Base-by-base conservation (phyloP, 306 rosid genomes). In the Dalbergia cultrata region DNA sequence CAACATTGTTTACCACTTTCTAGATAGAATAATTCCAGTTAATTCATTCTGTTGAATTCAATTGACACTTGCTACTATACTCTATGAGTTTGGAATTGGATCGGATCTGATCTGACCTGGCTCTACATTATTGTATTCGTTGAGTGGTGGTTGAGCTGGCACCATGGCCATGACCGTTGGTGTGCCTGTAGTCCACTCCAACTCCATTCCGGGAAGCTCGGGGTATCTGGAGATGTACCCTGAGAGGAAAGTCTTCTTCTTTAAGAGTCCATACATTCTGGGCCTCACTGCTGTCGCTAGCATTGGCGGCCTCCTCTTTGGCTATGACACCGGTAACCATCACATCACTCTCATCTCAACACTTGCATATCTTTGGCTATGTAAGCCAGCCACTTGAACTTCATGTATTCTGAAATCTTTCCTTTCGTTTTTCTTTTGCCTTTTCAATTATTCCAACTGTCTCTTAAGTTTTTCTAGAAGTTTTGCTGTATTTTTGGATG, bases 301-400 rank as follows among this genome's bases (percentile, higher is more conserved):
- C 71, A 86, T 86, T 0, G 89, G 75, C 44, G 89, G 89, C 5
- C 72, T 86, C 35, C 87, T 86, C 74, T 86, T 83, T 13, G 89
- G 89, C 75, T 86, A 83, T 44, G 89, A 83, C 82, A 86, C 89
- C 4, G 89, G 88, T 85, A 22, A 22, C 26, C 26, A 1, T 22
- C 26, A 1, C 26, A 22, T 22, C 26, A 22, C 26, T 22, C 26
- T 22, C 26, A 22, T 22, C 26, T 1, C 26, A 22, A 22, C 26
- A 22, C 26, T 22, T 22, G 26, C 47, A 43, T 45, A 8, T 75
- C 26, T 18, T 39, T 9, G 17, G 39, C 39, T 35, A 35, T 35
- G 39, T 35, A 35, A 4, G 39, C 5, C 39, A 35, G 39, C 39
- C 39, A 35, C 39, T 35, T 35, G 6, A 35, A 35, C 39, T 35